Evolutionary conservation across 2,329 filamentous ascomycete species (phyloP).

Genomic region (Corynespora cassiicola): DNA sequence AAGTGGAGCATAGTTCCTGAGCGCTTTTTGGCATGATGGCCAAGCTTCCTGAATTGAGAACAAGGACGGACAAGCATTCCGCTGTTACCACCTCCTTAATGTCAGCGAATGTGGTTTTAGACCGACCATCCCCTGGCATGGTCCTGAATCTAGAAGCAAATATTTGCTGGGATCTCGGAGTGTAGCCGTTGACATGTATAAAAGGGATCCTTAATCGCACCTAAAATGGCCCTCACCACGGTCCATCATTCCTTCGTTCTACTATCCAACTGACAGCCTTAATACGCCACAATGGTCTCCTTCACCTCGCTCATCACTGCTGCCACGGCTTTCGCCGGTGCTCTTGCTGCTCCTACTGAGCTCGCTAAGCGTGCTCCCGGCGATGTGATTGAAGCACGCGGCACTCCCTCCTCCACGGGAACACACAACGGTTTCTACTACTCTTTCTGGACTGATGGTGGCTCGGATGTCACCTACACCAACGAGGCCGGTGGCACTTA

Average conservation of each 20-base stretch:
- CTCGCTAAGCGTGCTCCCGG: constrained; percentile 44
- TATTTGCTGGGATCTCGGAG: constrained; percentile 1
- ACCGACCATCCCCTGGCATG: constrained; percentile 18
- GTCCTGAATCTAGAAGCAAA: not conserved
- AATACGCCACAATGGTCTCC: constrained; percentile 32
- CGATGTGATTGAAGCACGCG: constrained; percentile 36
- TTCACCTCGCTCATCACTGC: constrained; percentile 35
- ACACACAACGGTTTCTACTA: constrained; percentile 66
- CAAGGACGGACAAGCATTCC: not conserved
- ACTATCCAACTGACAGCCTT: constrained; percentile 5
- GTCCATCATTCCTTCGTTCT: constrained; percentile 11
- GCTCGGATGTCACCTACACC: constrained; percentile 60
- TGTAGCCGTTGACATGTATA: constrained; percentile 29
- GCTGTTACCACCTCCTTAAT: not conserved
- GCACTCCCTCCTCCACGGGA: constrained; percentile 57
- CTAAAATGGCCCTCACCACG: constrained; percentile 13
- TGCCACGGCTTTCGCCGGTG: constrained; percentile 29
- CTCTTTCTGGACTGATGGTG: constrained; percentile 65
- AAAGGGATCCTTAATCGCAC: constrained; percentile 20
- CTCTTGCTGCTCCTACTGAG: constrained; percentile 37
- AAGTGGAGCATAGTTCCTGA: too few relatives aligned
- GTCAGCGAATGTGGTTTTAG: constrained; percentile 25
- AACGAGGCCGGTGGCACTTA: constrained; percentile 60
- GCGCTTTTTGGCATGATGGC: too few relatives aligned
- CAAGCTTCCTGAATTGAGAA: too few relatives aligned